Base-by-base conservation (phyloP, 805 yeast genomes). In the Saccharomycopsis schoenii region DNA sequence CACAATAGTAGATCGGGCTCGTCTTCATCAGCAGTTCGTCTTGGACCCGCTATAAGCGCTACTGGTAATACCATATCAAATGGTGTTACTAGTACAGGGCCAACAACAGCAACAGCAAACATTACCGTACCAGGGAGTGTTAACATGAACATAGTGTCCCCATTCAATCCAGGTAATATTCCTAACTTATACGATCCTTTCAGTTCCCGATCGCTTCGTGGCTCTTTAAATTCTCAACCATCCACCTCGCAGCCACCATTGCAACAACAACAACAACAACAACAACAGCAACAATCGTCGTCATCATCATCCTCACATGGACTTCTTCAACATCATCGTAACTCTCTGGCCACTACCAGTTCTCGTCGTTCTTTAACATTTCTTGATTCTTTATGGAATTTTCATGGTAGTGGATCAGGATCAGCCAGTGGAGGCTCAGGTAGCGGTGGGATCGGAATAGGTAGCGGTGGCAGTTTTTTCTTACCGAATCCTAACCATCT, bases 301-400 rank as follows among this genome's bases (percentile, higher is more conserved):
- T 15, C 36, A n/a, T 29, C 37, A 21, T 42, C 56, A 21, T 29
- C 60, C 37, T 15, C 60, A n/a, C 21, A 34, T 11, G 24, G 55
- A 10, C 59, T n/a, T 19, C 57, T 21, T 17, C 36, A 29, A 17
- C 36, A 29, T 15, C 17, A 25, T 29, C 17, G 41, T 24, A 39
- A 43, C 55, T 37, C 43, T 4, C 59, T 37, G 41, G 42, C 34
- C 17, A 37, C 19, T 19, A 39, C 39, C 1, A 58, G 61, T 56
- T 56, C 58, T 19, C 40, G 63, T 21, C 47, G 64, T 21, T 58
- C 63, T 2, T 42, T 63, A n/a, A 55, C 63, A 15, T 61, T 58
- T 29, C 52, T 58, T 17, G 63, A 62, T n/a, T 25, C 55, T 14
- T 55, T 60, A 11, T 39, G 42, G 57, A 60, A 57, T 52, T 51